Evolutionary conservation across 2,329 filamentous ascomycete genomes (phyloP), one percentile per base, ranked within the genome.

Genomic region (Ceratocystis albifundus): DNA sequence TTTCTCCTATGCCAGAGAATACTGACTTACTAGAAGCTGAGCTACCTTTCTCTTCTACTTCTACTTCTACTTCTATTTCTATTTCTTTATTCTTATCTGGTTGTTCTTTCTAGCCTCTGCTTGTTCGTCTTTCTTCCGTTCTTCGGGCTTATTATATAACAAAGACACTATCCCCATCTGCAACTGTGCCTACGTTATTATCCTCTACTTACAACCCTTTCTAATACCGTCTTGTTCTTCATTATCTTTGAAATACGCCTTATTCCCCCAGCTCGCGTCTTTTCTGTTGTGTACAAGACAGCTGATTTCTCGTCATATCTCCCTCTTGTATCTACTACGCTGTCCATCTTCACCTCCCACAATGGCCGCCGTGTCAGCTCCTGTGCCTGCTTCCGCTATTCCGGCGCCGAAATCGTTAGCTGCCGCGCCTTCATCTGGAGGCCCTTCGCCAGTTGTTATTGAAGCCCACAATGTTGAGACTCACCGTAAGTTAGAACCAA

Each of bases 391-490:
- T 25, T 44, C 62, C 12, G 41, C 63, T 20, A 41, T 44, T 20
- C 25, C 64, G 15, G 61, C 62, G 36, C 32, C 61, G 10, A n/a
- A 61, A 15, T 59, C 46, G 20, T 28, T 57, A 15, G 46, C 61
- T 10, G 36, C 48, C 17, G 15, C 61, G 64, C 12, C 66, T 44
- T 12, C 41, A 28, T 41, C 59, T n/a, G 61, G 44, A 20, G 32
- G 20, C 12, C 4, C 65, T 30, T 55, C 71, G 71, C 82, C 81
- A 61, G 86, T 88, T 72, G 88, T 91, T 72, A 80, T 81, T 69
- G 88, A 91, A 80, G 87, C 88, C 73, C 88, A 90, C 76, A 77
- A 86, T 73, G 87, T 90, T 71, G 86, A 89, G 76, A 91, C 88
- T 22, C 90, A 79, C 73, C 83, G 84, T 87, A 77, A 80, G 84